Base-by-base conservation (phyloP, 2,329 filamentous ascomycete genomes). In the Penicillium corylophilum region DNA sequence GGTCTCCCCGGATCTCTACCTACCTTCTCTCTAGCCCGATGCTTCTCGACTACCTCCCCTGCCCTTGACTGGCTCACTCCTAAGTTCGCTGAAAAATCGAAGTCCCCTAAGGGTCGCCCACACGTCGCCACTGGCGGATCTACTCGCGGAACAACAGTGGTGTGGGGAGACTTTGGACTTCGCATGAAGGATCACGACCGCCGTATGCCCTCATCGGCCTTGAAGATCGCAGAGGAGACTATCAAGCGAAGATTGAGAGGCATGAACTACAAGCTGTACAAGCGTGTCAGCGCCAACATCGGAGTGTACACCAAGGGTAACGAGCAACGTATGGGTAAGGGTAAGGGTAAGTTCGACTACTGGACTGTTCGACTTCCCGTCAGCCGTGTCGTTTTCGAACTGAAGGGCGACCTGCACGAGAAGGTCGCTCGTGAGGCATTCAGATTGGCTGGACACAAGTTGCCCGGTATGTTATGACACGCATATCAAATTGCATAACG, bases 301-400 rank as follows among this genome's bases (percentile, higher is more conserved):
- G 94, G 93, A 69, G 95, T 99, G 20, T 99, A 94, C 73, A 87
- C 90, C 51, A 94, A 88, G 71, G 94, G 94, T 51, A 99, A 97
- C 67, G 94, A 99, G 77, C 88, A 90, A 72, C 88, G 94, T 82
- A 99, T 99, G 95, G 94, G 94, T 72, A 99, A 97, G 76, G 94
- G 94, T 75, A 99, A 99, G 73, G 94, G 94, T 63, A 89, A 87
- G 56, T 97, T 99, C 69, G 94, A 99, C 71, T 90, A 95, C 69
- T 99, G 94, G 94, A 91, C 93, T 4, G 84, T 88, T 20, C 85
- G 93, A 73, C 86, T 97, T 61, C 85, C 90, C 8, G 90, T 97
- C 46, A 96, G 89, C 74, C 89, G 94, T 71, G 84, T 99, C 44
- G 79, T 96, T 18, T 95, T 99, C 62, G 94, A 99, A 75, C 76